These are phyloP conservation scores for Penicillium sp. DNA, from an alignment of 2,329 filamentous ascomycete genomes.

Conservation along the genomic window DNA sequence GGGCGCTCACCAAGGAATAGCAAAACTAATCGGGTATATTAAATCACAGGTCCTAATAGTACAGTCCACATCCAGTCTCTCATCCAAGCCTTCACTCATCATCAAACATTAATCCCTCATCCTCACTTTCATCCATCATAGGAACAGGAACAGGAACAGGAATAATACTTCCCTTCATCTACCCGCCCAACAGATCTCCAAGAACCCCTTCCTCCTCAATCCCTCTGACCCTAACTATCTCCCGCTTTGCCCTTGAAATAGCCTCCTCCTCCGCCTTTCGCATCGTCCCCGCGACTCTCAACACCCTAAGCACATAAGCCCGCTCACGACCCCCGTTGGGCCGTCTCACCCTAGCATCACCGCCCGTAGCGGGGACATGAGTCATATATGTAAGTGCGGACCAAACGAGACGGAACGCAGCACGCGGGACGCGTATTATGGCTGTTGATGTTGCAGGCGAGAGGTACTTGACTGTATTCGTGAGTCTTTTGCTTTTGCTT, in stretches of 20 bases:
- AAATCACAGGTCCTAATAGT: too few relatives aligned
- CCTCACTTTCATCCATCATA: conserved; percentile 48
- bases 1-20: too few relatives aligned
- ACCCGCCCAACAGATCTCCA: conserved; percentile 35
- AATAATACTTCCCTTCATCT: conserved; percentile 16
- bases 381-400: conserved; percentile 80
- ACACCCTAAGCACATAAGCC: conserved; percentile 76
- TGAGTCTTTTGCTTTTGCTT: background rate
- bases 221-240: conserved; percentile 66
- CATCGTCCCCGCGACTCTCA: conserved; percentile 89
- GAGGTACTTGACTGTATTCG: conserved; percentile 76
- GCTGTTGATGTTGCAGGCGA: conserved; percentile 91
- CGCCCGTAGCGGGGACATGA: conserved; percentile 54
- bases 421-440: conserved; percentile 79
- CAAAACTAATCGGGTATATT: too few relatives aligned
- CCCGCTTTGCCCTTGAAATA: conserved; percentile 69
- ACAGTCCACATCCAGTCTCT: conserved; percentile 3
- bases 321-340: conserved; percentile 23
- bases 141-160: conserved; percentile 35
- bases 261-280: conserved; percentile 88
- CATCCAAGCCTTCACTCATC: conserved; percentile 31
- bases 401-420: conserved; percentile 86
- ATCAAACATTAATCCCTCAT: conserved; percentile 48
- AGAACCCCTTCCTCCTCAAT: conserved; percentile 47
- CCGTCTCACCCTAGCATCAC: conserved; percentile 2